A percentile compares a stretch with the other conserved stretches of the same genome.
Evolutionary conservation across 2,329 filamentous ascomycete species (phyloP).

Genomic region (Aurifilum marmelostoma): DNA sequence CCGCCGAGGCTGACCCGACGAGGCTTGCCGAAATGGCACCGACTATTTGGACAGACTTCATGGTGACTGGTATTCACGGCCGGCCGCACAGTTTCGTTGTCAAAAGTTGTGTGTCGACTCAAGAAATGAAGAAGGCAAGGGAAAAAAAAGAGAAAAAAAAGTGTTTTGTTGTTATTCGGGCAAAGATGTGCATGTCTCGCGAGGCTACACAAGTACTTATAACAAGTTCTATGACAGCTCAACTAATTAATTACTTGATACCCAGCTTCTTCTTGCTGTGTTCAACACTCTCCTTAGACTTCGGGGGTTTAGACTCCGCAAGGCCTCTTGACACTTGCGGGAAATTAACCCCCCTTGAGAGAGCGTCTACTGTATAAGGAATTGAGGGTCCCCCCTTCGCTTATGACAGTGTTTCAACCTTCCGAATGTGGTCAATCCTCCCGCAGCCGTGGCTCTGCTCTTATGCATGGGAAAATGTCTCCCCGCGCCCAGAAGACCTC

Average conservation of each 20-base stretch:
- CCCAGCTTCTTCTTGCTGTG: not conserved
- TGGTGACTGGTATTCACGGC: not conserved
- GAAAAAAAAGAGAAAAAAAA: too few species aligned
- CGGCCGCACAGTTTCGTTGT: not conserved
- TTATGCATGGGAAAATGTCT: slow-evolving; percentile 2
- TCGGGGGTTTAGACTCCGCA: slow-evolving; percentile 1
- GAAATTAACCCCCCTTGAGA: not conserved
- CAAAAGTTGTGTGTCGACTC: too few species aligned
- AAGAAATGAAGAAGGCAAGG: too few species aligned
- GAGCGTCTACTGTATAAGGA: too few species aligned
- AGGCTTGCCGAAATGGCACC: slow-evolving; percentile 14
- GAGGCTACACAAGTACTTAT: not conserved
- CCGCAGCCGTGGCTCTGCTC: not conserved
- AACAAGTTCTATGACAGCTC: not conserved
- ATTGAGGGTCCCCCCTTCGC: not conserved
- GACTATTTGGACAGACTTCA: slow-evolving; percentile 3
- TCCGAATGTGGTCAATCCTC: not conserved
- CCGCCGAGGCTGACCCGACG: slow-evolving; percentile 33
- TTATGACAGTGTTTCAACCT: not conserved
- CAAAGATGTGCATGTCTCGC: not conserved
- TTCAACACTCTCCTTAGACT: not conserved
- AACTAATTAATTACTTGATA: not conserved
- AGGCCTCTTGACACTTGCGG: not conserved
- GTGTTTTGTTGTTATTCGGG: too few species aligned
- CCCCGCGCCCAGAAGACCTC: not conserved